Evolutionary conservation across 331 rosid species (phyloP), one percentile per base, ranked within the genome.

Genomic region (Malus hybrid): DNA sequence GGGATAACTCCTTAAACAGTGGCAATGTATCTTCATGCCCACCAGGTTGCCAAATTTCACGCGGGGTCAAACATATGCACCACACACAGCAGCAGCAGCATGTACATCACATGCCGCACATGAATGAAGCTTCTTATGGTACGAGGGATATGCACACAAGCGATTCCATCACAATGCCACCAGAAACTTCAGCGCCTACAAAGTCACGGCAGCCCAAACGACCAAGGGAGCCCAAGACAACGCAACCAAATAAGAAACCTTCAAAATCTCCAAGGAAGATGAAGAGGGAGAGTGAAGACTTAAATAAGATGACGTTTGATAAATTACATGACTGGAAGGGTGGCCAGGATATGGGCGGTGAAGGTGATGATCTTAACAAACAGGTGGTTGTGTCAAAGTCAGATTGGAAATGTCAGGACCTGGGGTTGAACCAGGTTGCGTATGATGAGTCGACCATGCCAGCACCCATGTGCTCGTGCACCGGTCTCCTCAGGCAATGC

Each of bases 401-500:
- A 4, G 95, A 93, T 79, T 93, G 98, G 98, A 93, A 93, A 74
- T 85, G 85, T 18, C 96, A 90, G 73, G 98, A 93, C 80, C 73
- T 93, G 77, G 98, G 94, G 34, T 72, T 93, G 83, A 93, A 93
- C 76, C 97, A 91, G 72, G 98, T 93, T 46, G 87, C 88, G 19
- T 93, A 82, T 42, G 98, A 93, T 48, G 98, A 93, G 71, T 86
- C 97, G 0, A 93, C 98, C 64, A 93, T 93, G 97, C 98, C 98
- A 70, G 89, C 95, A 0, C 98, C 98, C 2, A 86, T 81, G 7
- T 93, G 98, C 80, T 91, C 97, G 11, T 93, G 98, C 87, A 93
- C 98, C 1, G 91, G 96, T 68, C 82, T 79, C 16, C 80, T 79
- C 46, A 87, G 94, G 67, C 98, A 93, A 76, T 93, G 98, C 87